phyloP scores from a whole-genome alignment of 306 rosid species.

The Cicer yamashitae region DNA sequence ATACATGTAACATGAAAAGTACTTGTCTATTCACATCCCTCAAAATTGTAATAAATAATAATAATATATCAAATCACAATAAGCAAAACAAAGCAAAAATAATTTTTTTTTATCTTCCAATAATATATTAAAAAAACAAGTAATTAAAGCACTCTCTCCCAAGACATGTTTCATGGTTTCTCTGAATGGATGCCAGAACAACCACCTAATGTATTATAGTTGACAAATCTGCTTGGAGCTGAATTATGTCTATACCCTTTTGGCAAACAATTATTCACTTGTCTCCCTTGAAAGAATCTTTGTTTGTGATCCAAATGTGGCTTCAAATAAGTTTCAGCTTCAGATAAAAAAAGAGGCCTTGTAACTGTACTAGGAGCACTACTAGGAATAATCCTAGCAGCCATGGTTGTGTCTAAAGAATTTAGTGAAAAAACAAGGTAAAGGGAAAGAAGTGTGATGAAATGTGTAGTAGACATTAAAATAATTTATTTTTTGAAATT shows the following conservation, averaged over 20 bases:
- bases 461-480: slow-evolving; percentile 48
- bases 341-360: slow-evolving; percentile 59
- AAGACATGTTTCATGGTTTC: slow-evolving; percentile 54
- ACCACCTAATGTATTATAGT: slow-evolving; percentile 59
- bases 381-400: slow-evolving; percentile 65
- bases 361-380: slow-evolving; percentile 82
- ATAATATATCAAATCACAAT: slow-evolving; percentile 40
- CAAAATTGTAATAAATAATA: slow-evolving; percentile 47
- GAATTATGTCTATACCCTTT: slow-evolving; percentile 78
- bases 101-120: slow-evolving; percentile 25
- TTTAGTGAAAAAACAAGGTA: slow-evolving; percentile 47
- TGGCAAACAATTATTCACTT: slow-evolving; percentile 68
- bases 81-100: slow-evolving; percentile 25
- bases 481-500: background rate
- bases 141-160: slow-evolving; percentile 12
- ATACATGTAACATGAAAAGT: background rate
- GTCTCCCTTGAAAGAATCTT: slow-evolving; percentile 50
- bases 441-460: slow-evolving; percentile 40
- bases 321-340: slow-evolving; percentile 49
- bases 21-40: slow-evolving; percentile 33
- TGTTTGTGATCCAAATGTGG: slow-evolving; percentile 52
- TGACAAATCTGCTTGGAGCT: slow-evolving; percentile 82
- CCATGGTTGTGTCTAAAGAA: slow-evolving; percentile 48
- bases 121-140: slow-evolving; percentile 32
- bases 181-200: slow-evolving; percentile 50